Percentiles rank a stretch among this genome's conserved stretches.
Evolutionary conservation across 2,329 filamentous ascomycete genomes (phyloP).

Genomic region (Lizonia empirigonia): DNA sequence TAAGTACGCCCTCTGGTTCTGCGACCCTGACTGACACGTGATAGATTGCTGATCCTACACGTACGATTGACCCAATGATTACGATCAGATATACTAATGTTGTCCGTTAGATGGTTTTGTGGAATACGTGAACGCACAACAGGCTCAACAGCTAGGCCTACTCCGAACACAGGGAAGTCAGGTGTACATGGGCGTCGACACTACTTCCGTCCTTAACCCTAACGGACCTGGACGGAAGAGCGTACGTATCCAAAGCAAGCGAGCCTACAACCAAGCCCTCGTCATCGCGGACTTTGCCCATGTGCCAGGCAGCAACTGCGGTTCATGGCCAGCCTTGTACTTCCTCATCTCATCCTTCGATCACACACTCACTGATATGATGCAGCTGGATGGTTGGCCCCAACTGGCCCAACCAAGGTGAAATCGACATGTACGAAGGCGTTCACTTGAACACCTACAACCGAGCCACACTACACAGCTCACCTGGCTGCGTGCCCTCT

Average conservation of each 20-base stretch:
- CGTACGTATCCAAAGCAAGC: constrained; percentile 46
- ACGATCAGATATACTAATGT: not conserved
- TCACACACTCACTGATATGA: constrained; percentile 10
- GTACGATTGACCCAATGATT: constrained; percentile 20
- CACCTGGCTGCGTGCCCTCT: constrained; percentile 40
- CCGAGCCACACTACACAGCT: constrained; percentile 48
- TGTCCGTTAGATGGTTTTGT: constrained; percentile 43
- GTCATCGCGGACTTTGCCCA: constrained; percentile 50
- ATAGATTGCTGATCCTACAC: constrained; percentile 45
- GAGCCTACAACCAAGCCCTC: constrained; percentile 44
- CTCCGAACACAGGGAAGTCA: constrained; percentile 41
- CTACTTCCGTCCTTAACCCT: constrained; percentile 34
- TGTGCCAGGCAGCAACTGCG: constrained; percentile 47
- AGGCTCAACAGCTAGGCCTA: constrained; percentile 43
- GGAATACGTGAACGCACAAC: constrained; percentile 42
- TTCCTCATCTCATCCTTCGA: not conserved
- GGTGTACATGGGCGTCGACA: constrained; percentile 50
- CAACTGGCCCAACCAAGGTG: constrained; percentile 49
- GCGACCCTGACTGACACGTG: constrained; percentile 2
- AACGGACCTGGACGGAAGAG: constrained; percentile 45
- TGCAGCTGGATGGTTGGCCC: constrained; percentile 47
- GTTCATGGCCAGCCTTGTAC: constrained; percentile 49
- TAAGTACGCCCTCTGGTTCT: constrained; percentile 5
- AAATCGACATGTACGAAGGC: constrained; percentile 45
- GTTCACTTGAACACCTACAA: constrained; percentile 47